Percentiles rank a stretch among this genome's conserved stretches.
Conservation (phyloP, 345 rosid genomes). For the Brassica incana region DNA sequence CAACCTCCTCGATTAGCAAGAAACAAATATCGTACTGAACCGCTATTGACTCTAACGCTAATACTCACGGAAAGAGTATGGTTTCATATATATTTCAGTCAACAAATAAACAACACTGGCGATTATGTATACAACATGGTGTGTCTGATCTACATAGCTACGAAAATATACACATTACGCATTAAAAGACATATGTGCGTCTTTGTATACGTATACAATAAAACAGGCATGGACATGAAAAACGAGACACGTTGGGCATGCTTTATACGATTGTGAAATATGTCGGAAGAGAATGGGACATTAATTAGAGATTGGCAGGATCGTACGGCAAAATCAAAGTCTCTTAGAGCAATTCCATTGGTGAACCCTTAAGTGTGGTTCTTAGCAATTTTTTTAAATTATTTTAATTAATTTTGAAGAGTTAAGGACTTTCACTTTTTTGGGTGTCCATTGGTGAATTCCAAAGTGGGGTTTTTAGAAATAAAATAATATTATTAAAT, state of each 20-base stretch:
- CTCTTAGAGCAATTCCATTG: not conserved
- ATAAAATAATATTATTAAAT: no score
- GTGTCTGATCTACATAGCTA: not conserved
- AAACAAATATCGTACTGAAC: not conserved
- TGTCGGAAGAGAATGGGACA: constrained; percentile 33
- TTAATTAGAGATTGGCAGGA: constrained; percentile 25
- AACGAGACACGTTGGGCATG: constrained; percentile 27
- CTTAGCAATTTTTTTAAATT: no score
- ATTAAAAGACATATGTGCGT: not conserved
- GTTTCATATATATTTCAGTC: not conserved
- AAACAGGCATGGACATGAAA: constrained; percentile 18
- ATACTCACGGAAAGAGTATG: not conserved
- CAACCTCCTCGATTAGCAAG: not conserved
- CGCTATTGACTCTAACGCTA: not conserved
- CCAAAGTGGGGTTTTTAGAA: no score
- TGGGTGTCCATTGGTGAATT: no score
- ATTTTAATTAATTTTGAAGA: no score
- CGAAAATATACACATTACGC: not conserved
- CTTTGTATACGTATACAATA: not conserved
- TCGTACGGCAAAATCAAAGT: constrained; percentile 25
- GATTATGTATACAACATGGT: not conserved
- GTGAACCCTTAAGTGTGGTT: no score
- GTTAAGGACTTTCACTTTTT: no score
- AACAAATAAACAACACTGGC: not conserved
- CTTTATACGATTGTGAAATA: constrained; percentile 34